Evolutionary conservation across 2,329 filamentous ascomycete species (phyloP).

Genomic region (Fusarium albidum): DNA sequence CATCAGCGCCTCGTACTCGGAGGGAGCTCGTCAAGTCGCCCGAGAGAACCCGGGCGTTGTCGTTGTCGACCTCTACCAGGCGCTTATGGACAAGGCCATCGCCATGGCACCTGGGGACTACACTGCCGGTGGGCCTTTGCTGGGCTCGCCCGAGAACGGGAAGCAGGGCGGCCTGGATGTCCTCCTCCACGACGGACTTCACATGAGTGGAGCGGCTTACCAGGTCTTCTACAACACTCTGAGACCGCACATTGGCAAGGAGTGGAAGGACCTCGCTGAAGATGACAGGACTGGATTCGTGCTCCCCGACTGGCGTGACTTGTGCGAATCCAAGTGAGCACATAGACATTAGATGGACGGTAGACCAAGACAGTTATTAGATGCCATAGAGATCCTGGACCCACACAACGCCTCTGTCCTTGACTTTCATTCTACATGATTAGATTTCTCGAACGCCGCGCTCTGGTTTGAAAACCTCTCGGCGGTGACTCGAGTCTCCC

Average conservation of each 20-base stretch:
- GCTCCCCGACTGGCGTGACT: conserved; percentile 58
- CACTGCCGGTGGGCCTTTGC: conserved; percentile 54
- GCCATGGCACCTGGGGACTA: conserved; percentile 66
- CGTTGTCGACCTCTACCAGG: conserved; percentile 81
- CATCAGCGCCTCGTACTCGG: conserved; percentile 64
- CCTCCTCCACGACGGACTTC: conserved; percentile 66
- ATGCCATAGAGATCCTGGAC: neutral
- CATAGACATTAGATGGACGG: conserved; percentile 4
- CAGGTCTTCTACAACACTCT: conserved; percentile 59
- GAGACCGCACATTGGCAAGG: conserved; percentile 55
- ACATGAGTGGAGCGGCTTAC: conserved; percentile 64
- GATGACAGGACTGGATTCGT: conserved; percentile 52
- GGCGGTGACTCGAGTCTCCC: neutral
- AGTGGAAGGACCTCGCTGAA: conserved; percentile 48
- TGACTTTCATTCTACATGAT: neutral
- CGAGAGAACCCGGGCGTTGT: conserved; percentile 71
- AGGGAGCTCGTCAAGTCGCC: conserved; percentile 71
- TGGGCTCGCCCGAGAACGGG: conserved; percentile 60
- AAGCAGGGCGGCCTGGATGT: conserved; percentile 59
- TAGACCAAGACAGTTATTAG: neutral
- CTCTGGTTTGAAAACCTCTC: neutral
- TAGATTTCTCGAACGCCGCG: neutral
- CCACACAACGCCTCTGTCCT: no score
- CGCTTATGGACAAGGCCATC: conserved; percentile 76
- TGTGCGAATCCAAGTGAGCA: conserved; percentile 21